Evolutionary conservation across 805 yeast species (phyloP).

Genomic region (Candida sanyiensis): DNA sequence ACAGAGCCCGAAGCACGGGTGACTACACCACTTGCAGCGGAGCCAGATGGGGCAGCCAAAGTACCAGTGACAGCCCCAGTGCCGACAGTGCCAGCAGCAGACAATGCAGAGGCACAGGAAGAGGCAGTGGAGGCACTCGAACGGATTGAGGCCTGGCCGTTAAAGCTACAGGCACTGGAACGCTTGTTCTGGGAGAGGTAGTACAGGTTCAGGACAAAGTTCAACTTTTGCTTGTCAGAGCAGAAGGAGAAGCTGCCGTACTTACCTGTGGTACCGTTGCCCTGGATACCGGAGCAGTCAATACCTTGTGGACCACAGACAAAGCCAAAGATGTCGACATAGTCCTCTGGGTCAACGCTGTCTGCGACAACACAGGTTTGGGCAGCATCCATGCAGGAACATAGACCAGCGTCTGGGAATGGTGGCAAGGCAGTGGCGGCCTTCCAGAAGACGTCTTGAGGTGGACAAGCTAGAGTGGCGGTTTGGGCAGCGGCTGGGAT

Average conservation of each 20-base stretch:
- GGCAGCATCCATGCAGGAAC: slow-evolving; percentile 57
- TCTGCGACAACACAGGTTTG: slow-evolving; percentile 55
- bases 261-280: slow-evolving; percentile 56
- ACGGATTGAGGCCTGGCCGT: slow-evolving; percentile 57
- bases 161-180: slow-evolving; percentile 55
- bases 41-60: slow-evolving; percentile 7
- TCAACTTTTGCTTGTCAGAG: slow-evolving; percentile 55
- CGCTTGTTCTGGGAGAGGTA: slow-evolving; percentile 41
- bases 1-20: too few species aligned
- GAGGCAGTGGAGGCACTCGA: slow-evolving; percentile 43
- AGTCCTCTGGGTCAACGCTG: slow-evolving; percentile 49
- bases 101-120: slow-evolving; percentile 50
- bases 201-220: slow-evolving; percentile 61
- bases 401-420: slow-evolving; percentile 59
- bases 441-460: slow-evolving; percentile 50
- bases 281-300: slow-evolving; percentile 55
- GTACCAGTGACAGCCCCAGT: slow-evolving; percentile 47
- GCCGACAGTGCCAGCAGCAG: slow-evolving; percentile 68
- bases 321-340: slow-evolving; percentile 49
- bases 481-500: slow-evolving; percentile 31
- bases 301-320: slow-evolving; percentile 59
- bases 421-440: slow-evolving; percentile 73
- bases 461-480: slow-evolving; percentile 56
- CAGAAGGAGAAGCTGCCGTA: slow-evolving; percentile 78
- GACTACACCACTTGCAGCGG: too few species aligned